Percentiles rank a stretch among this genome's conserved stretches.
Conservation (phyloP, 1,139 yeast genomes). For the Sugiyamaella japonica region DNA sequence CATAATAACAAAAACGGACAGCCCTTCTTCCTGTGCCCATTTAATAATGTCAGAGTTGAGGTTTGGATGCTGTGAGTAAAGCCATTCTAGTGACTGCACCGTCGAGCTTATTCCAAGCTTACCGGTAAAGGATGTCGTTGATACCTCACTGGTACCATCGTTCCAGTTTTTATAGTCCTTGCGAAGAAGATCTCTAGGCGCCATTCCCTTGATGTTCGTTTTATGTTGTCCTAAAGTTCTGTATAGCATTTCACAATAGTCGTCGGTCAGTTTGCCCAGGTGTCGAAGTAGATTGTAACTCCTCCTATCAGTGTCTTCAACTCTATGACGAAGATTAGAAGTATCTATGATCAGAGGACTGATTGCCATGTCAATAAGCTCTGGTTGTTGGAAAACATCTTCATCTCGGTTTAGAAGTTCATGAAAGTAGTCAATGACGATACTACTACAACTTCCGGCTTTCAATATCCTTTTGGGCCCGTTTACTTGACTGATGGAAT, state of each 20-base stretch:
- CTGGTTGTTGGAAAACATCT: slow-evolving; percentile 31
- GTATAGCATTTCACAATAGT: slow-evolving; percentile 37
- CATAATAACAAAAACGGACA: slow-evolving; percentile 62
- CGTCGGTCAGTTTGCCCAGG: slow-evolving; percentile 3
- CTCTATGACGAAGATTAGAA: slow-evolving; percentile 57
- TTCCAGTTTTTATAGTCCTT: slow-evolving; percentile 82
- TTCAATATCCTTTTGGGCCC: slow-evolving; percentile 62
- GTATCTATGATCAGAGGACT: slow-evolving; percentile 79
- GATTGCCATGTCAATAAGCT: slow-evolving; percentile 52
- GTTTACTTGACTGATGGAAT: slow-evolving; percentile 32
- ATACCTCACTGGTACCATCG: slow-evolving; percentile 33
- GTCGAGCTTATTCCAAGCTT: slow-evolving; percentile 75
- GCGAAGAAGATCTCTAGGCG: slow-evolving; percentile 59
- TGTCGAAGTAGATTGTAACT: slow-evolving; percentile 46
- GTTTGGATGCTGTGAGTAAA: slow-evolving; percentile 44
- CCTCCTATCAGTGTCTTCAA: slow-evolving; percentile 53
- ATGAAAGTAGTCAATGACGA: slow-evolving; percentile 66
- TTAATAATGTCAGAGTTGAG: slow-evolving; percentile 45
- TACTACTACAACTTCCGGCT: slow-evolving; percentile 76
- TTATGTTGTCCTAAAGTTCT: slow-evolving; percentile 54
- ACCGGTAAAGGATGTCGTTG: slow-evolving; percentile 23
- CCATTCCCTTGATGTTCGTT: slow-evolving; percentile 60
- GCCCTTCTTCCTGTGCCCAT: slow-evolving; percentile 43
- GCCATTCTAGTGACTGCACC: slow-evolving; percentile 64
- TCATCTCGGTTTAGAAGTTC: slow-evolving; percentile 18